A percentile compares a stretch with the other conserved stretches of the same genome.
These are phyloP conservation scores for Erigeron canadensis DNA, from an alignment of 129 eudicot genomes.

Conservation along the genomic window DNA sequence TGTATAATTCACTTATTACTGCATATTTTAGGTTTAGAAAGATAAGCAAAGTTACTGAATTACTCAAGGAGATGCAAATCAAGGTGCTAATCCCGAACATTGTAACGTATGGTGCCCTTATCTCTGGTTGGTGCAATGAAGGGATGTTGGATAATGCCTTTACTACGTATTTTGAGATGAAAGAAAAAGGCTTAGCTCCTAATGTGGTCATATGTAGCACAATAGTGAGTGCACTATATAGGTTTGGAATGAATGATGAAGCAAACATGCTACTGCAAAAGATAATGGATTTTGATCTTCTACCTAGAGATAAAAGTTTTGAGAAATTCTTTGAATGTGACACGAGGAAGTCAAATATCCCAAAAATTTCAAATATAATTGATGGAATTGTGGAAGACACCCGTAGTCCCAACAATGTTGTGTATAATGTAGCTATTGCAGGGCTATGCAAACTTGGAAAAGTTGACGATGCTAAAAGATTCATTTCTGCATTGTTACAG, in stretches of 20 bases:
- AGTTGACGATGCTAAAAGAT: constrained; percentile 50
- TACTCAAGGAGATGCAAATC: constrained; percentile 50
- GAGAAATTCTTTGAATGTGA: constrained; percentile 36
- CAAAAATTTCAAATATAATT: constrained; percentile 37
- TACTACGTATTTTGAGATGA: constrained; percentile 61
- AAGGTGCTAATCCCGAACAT: constrained; percentile 46
- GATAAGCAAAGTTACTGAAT: constrained; percentile 29
- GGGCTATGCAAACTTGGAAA: constrained; percentile 76
- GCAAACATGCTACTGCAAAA: constrained; percentile 68
- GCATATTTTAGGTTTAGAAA: constrained; percentile 58
- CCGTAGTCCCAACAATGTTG: constrained; percentile 47
- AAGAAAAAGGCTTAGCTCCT: constrained; percentile 58
- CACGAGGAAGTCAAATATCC: constrained; percentile 25
- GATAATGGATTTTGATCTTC: constrained; percentile 52
- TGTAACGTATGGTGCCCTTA: constrained; percentile 80
- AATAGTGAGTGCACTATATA: constrained; percentile 60
- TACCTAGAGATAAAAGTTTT: constrained; percentile 34
- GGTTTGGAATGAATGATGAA: constrained; percentile 53
- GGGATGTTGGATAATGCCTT: constrained; percentile 68
- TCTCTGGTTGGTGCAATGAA: constrained; percentile 77
- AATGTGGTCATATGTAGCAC: constrained; percentile 59
- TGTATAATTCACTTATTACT: constrained; percentile 65
- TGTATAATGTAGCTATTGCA: constrained; percentile 69
- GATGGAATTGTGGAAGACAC: constrained; percentile 37
- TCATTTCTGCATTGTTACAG: constrained; percentile 39